phyloP scores from a whole-genome alignment of 176 grass and related monocot genomes.

The Canna indica region DNA sequence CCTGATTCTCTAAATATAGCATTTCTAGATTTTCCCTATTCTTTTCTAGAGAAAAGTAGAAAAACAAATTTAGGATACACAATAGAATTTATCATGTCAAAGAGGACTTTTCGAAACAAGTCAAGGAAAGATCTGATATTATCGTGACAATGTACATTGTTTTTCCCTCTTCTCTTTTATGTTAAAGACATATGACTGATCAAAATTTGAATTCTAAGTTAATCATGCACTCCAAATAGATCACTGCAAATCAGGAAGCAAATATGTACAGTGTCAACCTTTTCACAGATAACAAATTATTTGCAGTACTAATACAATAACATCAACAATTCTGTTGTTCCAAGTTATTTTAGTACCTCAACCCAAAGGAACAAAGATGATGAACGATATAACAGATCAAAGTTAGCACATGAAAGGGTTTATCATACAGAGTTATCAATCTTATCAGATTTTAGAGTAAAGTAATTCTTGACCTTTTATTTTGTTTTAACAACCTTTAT shows the following conservation, averaged over 20 bases:
- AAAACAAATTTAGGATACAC: not conserved
- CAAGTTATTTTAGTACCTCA: too few species aligned
- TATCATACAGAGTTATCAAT: too few species aligned
- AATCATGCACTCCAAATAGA: too few species aligned
- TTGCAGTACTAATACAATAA: too few species aligned
- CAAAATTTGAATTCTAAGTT: too few species aligned
- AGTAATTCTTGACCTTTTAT: not conserved
- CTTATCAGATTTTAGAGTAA: not conserved
- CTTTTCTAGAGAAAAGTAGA: not conserved
- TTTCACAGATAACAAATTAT: too few species aligned
- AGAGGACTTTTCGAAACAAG: not conserved
- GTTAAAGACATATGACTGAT: not conserved
- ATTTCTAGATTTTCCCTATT: not conserved
- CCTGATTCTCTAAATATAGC: not conserved
- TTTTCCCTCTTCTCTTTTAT: not conserved
- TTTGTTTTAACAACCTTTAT: not conserved
- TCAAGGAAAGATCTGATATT: not conserved
- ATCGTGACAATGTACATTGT: not conserved
- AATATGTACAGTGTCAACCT: too few species aligned
- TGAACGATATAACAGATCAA: too few species aligned
- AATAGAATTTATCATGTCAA: not conserved
- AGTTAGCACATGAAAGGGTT: too few species aligned
- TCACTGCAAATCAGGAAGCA: too few species aligned
- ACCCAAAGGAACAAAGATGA: too few species aligned
- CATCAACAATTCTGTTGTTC: too few species aligned